A percentile compares a stretch with the other conserved stretches of the same genome.
These are phyloP conservation scores for Scytalidium lignicola DNA, from an alignment of 2,329 filamentous ascomycete species.

Conservation along the genomic window DNA sequence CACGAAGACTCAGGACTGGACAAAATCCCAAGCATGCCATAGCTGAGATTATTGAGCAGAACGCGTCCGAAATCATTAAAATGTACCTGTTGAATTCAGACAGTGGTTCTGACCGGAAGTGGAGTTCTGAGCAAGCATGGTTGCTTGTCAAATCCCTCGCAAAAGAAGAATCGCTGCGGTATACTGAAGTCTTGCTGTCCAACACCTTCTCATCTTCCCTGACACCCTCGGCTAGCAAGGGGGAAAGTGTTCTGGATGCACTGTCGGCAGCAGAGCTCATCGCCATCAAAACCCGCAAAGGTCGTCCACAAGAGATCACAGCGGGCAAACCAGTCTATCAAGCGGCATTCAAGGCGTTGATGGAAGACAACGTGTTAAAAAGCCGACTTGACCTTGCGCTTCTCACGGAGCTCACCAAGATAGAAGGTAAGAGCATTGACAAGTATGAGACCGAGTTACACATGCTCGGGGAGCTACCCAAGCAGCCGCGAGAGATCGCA, in stretches of 20 bases:
- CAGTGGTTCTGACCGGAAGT: slow-evolving; percentile 49
- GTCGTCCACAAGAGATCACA: slow-evolving; percentile 71
- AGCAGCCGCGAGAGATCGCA: slow-evolving; percentile 62
- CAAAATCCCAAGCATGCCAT: slow-evolving; percentile 79
- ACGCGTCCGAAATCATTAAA: slow-evolving; percentile 84
- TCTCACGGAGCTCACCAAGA: slow-evolving; percentile 62
- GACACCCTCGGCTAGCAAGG: slow-evolving; percentile 45
- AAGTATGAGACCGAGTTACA: slow-evolving; percentile 75
- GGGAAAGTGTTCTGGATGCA: slow-evolving; percentile 71
- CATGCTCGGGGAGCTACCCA: slow-evolving; percentile 64
- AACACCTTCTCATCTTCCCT: slow-evolving; percentile 64
- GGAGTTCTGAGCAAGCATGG: slow-evolving; percentile 88
- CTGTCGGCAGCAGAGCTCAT: slow-evolving; percentile 86
- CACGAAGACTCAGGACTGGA: slow-evolving; percentile 81
- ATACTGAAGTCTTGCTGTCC: slow-evolving; percentile 78
- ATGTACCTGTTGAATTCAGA: slow-evolving; percentile 71
- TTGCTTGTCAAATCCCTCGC: slow-evolving; percentile 76
- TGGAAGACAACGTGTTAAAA: slow-evolving; percentile 65
- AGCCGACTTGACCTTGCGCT: slow-evolving; percentile 70
- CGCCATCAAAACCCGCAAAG: slow-evolving; percentile 64
- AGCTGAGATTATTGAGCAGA: slow-evolving; percentile 82
- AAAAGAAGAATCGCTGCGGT: slow-evolving; percentile 62
- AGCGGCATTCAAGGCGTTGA: slow-evolving; percentile 71
- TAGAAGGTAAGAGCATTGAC: slow-evolving; percentile 69
- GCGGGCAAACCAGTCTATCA: slow-evolving; percentile 84